Base-by-base conservation (phyloP, 1,284 basidiomycete genomes). In the Veloporphyrellus conicus region DNA sequence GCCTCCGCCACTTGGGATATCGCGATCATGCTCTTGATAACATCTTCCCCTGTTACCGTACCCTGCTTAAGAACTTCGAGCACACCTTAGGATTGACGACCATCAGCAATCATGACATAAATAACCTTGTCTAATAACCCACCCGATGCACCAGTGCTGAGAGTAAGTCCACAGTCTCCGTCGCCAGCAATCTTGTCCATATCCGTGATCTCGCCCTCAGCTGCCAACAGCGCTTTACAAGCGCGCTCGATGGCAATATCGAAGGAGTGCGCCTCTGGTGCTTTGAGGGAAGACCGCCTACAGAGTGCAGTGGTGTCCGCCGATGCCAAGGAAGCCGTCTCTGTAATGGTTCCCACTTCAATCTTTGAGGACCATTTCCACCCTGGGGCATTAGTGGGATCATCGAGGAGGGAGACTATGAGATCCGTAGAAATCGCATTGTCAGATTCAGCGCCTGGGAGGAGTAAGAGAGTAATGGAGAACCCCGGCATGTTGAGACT, bases 401-500 rank as follows among this genome's bases (percentile, higher is more conserved):
- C 84, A 59, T 96, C 93, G 23, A 97, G 75, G 15, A 90, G 77
- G 14, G 81, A 77, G 25, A 96, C 76, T 49, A 95, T 69, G 14
- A 78, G 57, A n/a, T 73, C 68, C 4, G 69, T 52, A 5, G 74
- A 67, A 41, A 76, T 68, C 3, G 61, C 57, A 36, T 60, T 49
- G 61, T 55, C 37, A 74, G 72, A 31, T 62, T 65, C 33, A 9
- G 67, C 55, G 9, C 68, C 63, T 0, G 92, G 90, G 7, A 96
- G 81, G 23, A 92, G 80, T 12, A 96, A 76, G 11, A 93, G 75
- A 0, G 93, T 91, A 52, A 97, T 71, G 6, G 90, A 93, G 70
- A 96, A 94, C 3, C 94, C 93, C 27, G 93, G 90, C 87, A 96
- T 93, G 70, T 93, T 92, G 54, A 97, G 76, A 46, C 90, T 93